Evolutionary conservation across 2,329 filamentous ascomycete genomes (phyloP), one percentile per base, ranked within the genome.

Genomic region (Xylaria sp.): DNA sequence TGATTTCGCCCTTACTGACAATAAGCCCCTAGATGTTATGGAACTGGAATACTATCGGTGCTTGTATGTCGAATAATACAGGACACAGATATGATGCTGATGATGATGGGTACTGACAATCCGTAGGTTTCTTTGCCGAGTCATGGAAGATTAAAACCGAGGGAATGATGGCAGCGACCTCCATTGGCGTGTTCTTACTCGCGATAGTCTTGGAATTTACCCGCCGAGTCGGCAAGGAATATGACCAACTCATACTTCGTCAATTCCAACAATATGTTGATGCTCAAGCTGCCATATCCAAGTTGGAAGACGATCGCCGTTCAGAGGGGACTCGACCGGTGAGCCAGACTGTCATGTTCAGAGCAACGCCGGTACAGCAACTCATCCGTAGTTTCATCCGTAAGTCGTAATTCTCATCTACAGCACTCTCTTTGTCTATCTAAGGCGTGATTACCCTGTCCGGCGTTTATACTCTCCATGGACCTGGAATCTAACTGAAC

Each of bases 31-130:
- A 83, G 82, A 84, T 84, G 82, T 72, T 83, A 21, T 83, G 81
- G 80, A 83, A 83, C 72, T 83, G 81, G 80, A 78, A 82, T 69
- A 82, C 80, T 0, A 76, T 81, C 66, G 81, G 81, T 63, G 76
- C 81, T 37, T 83, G 82, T 78, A 75, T 10, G 76, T 53, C 32
- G n/a, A 42, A 42, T 29, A 63, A 47, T 27, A 63, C 37, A 44
- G 54, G 9, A 58, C 8, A 1, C 21, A 8, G 27, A 3, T 5
- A 63, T 54, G 13, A 21, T 8, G 25, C 16, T 18, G 2, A 4
- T 12, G 51, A 35, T 8, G 16, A 3, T 10, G 4, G 2, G 25
- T 55, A 23, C 25, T 67, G 32, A 67, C 53, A 23, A 40, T 21
- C 21, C 32, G 25, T 13, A 77, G 76, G 77, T 74, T 83, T 84